Evolutionary conservation across 768 basidiomycete species (phyloP).

Genomic region (Vararia minispora): DNA sequence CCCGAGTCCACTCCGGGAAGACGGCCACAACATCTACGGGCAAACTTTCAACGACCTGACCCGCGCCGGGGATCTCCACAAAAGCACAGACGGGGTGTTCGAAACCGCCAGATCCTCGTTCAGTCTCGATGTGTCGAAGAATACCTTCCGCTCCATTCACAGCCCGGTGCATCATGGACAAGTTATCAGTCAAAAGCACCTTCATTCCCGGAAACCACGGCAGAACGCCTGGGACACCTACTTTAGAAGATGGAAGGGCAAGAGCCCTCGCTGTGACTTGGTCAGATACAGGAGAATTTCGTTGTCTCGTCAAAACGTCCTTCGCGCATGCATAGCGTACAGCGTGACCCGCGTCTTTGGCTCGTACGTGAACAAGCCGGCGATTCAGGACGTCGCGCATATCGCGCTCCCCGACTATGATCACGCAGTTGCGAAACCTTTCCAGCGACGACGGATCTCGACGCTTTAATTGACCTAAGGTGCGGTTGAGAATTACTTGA

Average conservation of each 20-base stretch:
- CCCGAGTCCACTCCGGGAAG: no score
- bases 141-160: background rate
- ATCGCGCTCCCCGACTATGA: background rate
- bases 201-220: background rate
- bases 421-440: background rate
- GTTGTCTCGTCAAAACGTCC: background rate
- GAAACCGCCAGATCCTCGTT: background rate
- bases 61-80: background rate
- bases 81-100: background rate
- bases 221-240: background rate
- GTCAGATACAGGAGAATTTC: background rate
- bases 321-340: background rate
- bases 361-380: background rate
- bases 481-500: background rate
- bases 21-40: background rate
- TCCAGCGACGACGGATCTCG: background rate
- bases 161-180: background rate
- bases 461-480: background rate
- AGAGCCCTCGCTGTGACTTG: fast-evolving
- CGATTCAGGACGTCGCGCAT: background rate
- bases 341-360: background rate
- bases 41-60: background rate
- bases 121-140: background rate
- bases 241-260: background rate
- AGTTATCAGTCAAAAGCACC: background rate